phyloP scores from a whole-genome alignment of 805 yeast species.

The Ascoidea rubescens region DNA sequence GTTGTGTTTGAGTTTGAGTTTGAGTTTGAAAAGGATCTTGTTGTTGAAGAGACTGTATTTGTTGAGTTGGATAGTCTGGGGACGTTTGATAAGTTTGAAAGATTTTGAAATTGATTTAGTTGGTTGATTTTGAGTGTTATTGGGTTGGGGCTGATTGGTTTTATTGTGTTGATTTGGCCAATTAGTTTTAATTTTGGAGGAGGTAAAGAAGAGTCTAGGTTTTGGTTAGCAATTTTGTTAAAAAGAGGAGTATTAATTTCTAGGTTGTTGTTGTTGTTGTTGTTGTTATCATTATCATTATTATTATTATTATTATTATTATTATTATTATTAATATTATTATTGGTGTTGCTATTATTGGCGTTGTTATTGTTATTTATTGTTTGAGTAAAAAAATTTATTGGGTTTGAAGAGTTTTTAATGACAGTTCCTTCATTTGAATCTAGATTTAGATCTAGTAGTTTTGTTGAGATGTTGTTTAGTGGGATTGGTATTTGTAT shows the following conservation, averaged over 20 bases:
- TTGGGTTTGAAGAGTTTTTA: not conserved
- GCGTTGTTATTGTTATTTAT: not conserved
- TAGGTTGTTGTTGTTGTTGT: too few species aligned
- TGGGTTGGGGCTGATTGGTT: too few species aligned
- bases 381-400: not conserved
- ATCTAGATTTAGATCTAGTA: not conserved
- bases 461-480: not conserved
- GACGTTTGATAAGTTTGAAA: not conserved
- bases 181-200: not conserved
- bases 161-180: too few species aligned
- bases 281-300: not conserved
- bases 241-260: not conserved
- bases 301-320: not conserved
- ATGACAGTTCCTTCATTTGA: not conserved
- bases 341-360: not conserved
- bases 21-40: not conserved
- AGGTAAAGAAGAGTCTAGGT: not conserved
- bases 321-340: not conserved
- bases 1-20: not conserved
- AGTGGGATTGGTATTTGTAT: not conserved
- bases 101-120: not conserved
- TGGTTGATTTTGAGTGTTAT: too few species aligned
- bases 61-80: not conserved
- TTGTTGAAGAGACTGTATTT: not conserved
- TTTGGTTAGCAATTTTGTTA: not conserved